Conservation (phyloP, 768 basidiomycete genomes). For the Pisolithus tinctorius region DNA sequence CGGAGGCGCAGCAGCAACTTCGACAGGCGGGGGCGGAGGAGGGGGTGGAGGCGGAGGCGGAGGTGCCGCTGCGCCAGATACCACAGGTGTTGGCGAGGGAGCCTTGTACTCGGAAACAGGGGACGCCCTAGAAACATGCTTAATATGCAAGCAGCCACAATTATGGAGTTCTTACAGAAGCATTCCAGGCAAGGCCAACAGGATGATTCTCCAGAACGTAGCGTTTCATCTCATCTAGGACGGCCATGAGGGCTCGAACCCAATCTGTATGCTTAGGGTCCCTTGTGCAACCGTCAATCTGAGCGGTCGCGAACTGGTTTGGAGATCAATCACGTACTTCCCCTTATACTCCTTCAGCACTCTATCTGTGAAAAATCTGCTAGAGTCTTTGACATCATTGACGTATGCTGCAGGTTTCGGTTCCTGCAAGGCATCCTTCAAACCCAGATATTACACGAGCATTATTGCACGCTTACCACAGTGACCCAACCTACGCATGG, state of each 20-base stretch:
- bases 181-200: constrained; percentile 86
- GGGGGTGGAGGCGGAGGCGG: constrained; percentile 55
- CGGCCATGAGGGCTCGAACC: constrained; percentile 62
- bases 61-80: constrained; percentile 34
- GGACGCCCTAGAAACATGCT: constrained; percentile 40
- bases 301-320: neutral
- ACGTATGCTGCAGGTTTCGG: constrained; percentile 77
- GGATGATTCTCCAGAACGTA: constrained; percentile 84
- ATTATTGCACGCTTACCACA: constrained; percentile 44
- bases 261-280: constrained; percentile 85
- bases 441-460: neutral
- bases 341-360: constrained; percentile 92
- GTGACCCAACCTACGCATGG: constrained; percentile 85
- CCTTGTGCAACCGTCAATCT: constrained; percentile 35
- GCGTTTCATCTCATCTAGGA: constrained; percentile 73
- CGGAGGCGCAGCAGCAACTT: constrained; percentile 37
- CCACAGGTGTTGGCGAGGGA: constrained; percentile 24
- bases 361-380: constrained; percentile 83
- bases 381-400: constrained; percentile 78
- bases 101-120: constrained; percentile 49
- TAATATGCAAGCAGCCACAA: neutral
- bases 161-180: constrained; percentile 44
- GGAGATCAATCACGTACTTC: constrained; percentile 49
- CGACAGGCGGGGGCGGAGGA: constrained; percentile 40
- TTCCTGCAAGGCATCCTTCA: constrained; percentile 32